Base-by-base conservation (phyloP, 108 stramenopile genomes). In the Cylindrotheca fusiformis region DNA sequence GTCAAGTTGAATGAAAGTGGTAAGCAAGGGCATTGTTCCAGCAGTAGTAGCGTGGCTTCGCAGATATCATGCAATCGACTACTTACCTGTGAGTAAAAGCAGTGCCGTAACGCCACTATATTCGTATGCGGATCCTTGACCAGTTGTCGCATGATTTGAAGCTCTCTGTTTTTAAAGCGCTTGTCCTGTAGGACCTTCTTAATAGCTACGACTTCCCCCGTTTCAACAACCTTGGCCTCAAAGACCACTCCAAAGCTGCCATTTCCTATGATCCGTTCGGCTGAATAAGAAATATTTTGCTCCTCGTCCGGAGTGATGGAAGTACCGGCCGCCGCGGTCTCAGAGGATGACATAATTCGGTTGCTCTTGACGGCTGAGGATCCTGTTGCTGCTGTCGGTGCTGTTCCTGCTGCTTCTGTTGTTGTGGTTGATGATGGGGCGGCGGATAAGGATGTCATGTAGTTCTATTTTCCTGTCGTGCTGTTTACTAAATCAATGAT, bases 221-320 rank as follows among this genome's bases (percentile, higher is more conserved):
- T 97, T 62, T 97, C 96, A 53, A 96, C 95, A 2, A 99, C 96
- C 10, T 85, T 81, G 0, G 98, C 98, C 63, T 93, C 87, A 68
- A 98, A 99, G 50, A 99, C 99, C 0, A 97, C 97, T 3, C 99
- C 99, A 54, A 99, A 99, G 3, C 90, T 89, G 28, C 99, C 99
- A 68, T 99, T 97, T 2, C 99, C 99, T 46, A 99, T 97, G 55
- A 99, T 97, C 1, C 94, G 90, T 74, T 98, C 95, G 28, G 97
- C 97, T 8, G 88, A 89, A 76, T 98, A 99, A 51, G 83, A 90
- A 36, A 97, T 94, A 31, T 93, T 97, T 54, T 95, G 80, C 21
- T 58, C 63, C 44, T 63, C 63, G 48, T 63, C 51, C 22, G 52
- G 32, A 8, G 52, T 32, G 5, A 51, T 32, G 32, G 63, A 33